phyloP scores from a whole-genome alignment of 148 eudicot genomes.

The Rhododendron vialii region DNA sequence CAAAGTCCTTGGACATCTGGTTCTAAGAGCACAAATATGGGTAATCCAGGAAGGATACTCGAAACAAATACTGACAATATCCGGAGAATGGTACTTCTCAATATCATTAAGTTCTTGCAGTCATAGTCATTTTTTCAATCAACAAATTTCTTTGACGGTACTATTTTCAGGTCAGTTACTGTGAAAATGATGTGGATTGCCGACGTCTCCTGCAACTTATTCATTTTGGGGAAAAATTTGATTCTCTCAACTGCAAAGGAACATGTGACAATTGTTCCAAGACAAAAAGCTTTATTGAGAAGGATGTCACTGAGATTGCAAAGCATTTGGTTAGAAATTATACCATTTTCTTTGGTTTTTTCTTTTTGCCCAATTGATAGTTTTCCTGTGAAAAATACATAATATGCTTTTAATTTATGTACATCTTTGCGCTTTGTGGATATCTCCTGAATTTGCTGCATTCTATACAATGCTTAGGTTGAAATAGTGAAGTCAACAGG shows the following conservation, averaged over 20 bases:
- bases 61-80: slow-evolving; percentile 90
- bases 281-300: slow-evolving; percentile 59
- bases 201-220: slow-evolving; percentile 87
- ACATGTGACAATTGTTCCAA: slow-evolving; percentile 92
- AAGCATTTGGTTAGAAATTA: slow-evolving; percentile 69
- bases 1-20: slow-evolving; percentile 56
- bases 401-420: neutral
- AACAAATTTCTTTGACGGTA: neutral
- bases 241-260: slow-evolving; percentile 54
- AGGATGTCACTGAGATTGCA: slow-evolving; percentile 77
- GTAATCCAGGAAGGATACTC: slow-evolving; percentile 58
- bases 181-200: slow-evolving; percentile 94
- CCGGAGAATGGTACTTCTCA: slow-evolving; percentile 57
- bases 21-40: slow-evolving; percentile 33
- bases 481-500: slow-evolving; percentile 73
- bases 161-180: slow-evolving; percentile 68
- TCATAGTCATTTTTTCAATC: neutral
- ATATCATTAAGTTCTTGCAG: neutral
- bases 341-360: neutral
- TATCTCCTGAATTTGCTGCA: neutral
- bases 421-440: neutral
- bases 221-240: slow-evolving; percentile 92
- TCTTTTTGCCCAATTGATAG: neutral
- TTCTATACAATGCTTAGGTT: slow-evolving; percentile 43
- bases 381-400: neutral